Evolutionary conservation across 352 stramenopile species (phyloP).

Genomic region (Phytopythium boreale): DNA sequence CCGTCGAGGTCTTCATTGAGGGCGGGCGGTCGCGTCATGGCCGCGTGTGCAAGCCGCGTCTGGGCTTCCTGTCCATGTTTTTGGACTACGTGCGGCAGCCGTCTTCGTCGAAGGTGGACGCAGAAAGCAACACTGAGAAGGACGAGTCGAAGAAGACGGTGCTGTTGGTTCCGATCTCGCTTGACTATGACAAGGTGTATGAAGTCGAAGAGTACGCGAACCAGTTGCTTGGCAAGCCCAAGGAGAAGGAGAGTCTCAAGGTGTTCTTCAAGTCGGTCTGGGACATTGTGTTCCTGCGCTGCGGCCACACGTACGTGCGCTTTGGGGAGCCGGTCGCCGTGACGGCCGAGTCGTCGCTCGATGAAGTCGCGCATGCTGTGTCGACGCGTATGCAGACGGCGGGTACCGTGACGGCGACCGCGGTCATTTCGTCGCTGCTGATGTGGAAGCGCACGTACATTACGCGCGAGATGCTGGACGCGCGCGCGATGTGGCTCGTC

Average conservation of each 20-base stretch:
- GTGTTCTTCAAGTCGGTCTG: constrained; percentile 74
- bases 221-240: constrained; percentile 83
- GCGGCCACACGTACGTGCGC: constrained; percentile 84
- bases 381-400: constrained; percentile 70
- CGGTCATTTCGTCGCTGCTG: constrained; percentile 64
- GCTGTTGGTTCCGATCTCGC: constrained; percentile 79
- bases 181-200: constrained; percentile 90
- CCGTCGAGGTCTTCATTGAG: constrained; percentile 89
- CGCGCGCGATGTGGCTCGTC: constrained; percentile 55
- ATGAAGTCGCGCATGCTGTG: constrained; percentile 49
- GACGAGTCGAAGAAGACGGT: constrained; percentile 32
- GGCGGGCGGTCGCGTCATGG: constrained; percentile 82
- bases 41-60: constrained; percentile 63
- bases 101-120: neutral
- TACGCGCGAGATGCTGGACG: constrained; percentile 56
- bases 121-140: neutral
- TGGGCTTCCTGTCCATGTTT: constrained; percentile 79
- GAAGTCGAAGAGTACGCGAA: constrained; percentile 87
- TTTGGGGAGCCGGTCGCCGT: constrained; percentile 71
- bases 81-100: constrained; percentile 42
- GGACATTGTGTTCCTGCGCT: constrained; percentile 69
- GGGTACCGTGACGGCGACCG: constrained; percentile 74
- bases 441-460: constrained; percentile 74
- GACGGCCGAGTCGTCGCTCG: constrained; percentile 38
- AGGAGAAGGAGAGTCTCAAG: constrained; percentile 75